phyloP scores from a whole-genome alignment of 441 rosid species.

The Pelargonium cotyledonis region DNA sequence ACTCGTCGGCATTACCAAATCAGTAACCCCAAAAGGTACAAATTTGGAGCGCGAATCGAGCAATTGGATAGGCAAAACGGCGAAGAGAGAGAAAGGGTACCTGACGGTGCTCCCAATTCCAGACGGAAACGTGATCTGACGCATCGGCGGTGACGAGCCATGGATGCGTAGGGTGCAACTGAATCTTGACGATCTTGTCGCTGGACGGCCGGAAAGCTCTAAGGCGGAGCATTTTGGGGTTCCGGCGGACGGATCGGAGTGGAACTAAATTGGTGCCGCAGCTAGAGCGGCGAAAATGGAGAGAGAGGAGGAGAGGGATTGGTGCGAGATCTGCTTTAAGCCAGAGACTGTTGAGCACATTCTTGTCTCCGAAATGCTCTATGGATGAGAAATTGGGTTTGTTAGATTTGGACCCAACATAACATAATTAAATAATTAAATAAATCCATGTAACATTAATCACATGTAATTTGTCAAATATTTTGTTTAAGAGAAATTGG shows the following conservation, averaged over 20 bases:
- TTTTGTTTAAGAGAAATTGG: too few species aligned
- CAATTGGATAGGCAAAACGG: background rate
- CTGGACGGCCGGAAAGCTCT: slow-evolving; percentile 67
- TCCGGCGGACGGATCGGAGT: background rate
- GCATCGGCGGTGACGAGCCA: slow-evolving; percentile 93
- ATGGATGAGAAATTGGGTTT: background rate
- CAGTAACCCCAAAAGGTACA: too few species aligned
- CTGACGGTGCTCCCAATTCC: slow-evolving; percentile 99
- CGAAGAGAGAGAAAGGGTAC: slow-evolving; percentile 13
- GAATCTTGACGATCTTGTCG: slow-evolving; percentile 83
- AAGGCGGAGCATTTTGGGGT: slow-evolving; percentile 53
- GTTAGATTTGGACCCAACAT: background rate
- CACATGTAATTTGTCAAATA: too few species aligned
- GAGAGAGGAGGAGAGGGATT: background rate
- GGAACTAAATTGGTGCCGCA: background rate
- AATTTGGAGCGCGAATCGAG: background rate
- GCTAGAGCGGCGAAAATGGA: background rate
- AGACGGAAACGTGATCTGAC: slow-evolving; percentile 78
- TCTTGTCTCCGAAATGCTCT: background rate
- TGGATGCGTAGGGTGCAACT: slow-evolving; percentile 90
- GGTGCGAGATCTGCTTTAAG: slow-evolving; percentile 4
- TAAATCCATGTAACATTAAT: too few species aligned
- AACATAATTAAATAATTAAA: too few species aligned
- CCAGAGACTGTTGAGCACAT: background rate
- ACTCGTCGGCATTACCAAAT: background rate